Evolutionary conservation across 345 rosid genomes (phyloP).

Genomic region (Sisymbrium irio): DNA sequence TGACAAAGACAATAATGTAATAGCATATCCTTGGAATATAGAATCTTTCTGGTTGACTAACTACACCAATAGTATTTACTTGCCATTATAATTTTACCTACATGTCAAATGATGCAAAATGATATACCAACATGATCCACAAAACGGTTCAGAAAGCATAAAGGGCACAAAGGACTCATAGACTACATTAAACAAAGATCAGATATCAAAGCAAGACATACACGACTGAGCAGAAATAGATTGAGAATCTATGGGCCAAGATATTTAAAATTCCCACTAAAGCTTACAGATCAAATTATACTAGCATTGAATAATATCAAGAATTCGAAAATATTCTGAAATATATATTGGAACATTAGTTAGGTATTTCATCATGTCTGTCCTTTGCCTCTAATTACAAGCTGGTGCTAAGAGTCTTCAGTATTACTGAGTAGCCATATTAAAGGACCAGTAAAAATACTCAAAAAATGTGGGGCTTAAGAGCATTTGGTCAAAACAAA

Average conservation of each 20-base stretch:
- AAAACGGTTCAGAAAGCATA: neutral
- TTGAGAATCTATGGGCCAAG: neutral
- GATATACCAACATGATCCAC: neutral
- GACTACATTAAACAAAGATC: neutral
- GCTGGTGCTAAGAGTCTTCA: neutral
- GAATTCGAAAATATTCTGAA: neutral
- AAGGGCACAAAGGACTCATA: neutral
- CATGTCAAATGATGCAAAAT: neutral
- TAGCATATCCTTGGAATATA: neutral
- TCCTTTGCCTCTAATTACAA: neutral
- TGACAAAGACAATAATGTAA: neutral
- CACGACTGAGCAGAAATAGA: neutral
- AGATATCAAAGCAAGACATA: constrained; percentile 3
- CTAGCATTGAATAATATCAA: neutral
- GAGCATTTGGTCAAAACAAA: neutral
- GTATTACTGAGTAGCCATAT: neutral
- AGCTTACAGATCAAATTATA: neutral
- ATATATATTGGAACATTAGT: neutral
- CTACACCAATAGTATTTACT: neutral
- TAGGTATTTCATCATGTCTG: neutral
- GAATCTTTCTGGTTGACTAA: neutral
- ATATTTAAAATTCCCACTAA: neutral
- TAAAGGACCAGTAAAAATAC: neutral
- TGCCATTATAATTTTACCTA: neutral
- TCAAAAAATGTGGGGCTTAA: neutral